A percentile compares a stretch with the other conserved stretches of the same genome.
Conservation (phyloP, 345 rosid genomes). For the Citrus inodora region DNA sequence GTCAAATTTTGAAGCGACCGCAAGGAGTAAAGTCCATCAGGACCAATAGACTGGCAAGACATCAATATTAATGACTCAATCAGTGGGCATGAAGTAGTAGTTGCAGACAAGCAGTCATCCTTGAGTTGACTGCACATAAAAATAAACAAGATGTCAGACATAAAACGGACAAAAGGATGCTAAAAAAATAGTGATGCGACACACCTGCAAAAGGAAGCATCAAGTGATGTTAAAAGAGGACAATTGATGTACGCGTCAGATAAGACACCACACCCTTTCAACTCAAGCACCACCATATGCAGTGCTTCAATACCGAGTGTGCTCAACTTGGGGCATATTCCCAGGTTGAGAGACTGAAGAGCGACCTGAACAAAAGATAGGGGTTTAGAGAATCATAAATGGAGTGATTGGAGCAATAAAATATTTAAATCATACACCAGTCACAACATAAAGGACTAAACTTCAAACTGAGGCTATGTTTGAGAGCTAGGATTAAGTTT, state of each 20-base stretch:
- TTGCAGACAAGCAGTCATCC: slow-evolving; percentile 85
- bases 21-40: slow-evolving; percentile 77
- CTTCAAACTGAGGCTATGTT: neutral
- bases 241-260: slow-evolving; percentile 80
- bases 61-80: slow-evolving; percentile 82
- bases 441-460: neutral
- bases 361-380: slow-evolving; percentile 56
- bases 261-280: slow-evolving; percentile 92
- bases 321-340: slow-evolving; percentile 90
- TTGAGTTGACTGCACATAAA: slow-evolving; percentile 67
- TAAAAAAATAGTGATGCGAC: slow-evolving; percentile 8
- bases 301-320: slow-evolving; percentile 75
- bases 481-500: too few species aligned
- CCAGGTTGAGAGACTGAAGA: slow-evolving; percentile 79
- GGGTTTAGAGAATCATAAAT: neutral
- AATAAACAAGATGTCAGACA: slow-evolving; percentile 16
- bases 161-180: neutral
- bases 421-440: neutral
- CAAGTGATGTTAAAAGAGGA: slow-evolving; percentile 79
- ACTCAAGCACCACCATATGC: slow-evolving; percentile 76
- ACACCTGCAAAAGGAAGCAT: slow-evolving; percentile 97
- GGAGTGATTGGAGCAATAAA: neutral
- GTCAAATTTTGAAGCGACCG: slow-evolving; percentile 55
- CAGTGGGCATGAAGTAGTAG: slow-evolving; percentile 72
- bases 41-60: slow-evolving; percentile 87